A percentile compares a stretch with the other conserved stretches of the same genome.
These are phyloP conservation scores for Penicillium odoratum DNA, from an alignment of 495 filamentous ascomycete genomes.

Conservation along the genomic window DNA sequence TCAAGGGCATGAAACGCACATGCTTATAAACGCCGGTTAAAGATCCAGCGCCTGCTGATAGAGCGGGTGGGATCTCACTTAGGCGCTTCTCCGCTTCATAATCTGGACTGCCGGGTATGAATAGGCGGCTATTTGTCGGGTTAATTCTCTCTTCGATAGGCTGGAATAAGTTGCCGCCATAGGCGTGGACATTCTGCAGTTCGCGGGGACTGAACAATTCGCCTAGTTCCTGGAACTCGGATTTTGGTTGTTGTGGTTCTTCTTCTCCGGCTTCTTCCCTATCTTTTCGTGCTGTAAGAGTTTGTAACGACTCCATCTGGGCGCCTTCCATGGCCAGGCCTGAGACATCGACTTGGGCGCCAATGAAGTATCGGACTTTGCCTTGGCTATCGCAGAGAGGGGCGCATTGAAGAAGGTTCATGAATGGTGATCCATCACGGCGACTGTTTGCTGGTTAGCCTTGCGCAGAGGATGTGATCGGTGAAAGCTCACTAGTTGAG, in stretches of 20 bases:
- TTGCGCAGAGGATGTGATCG: not conserved
- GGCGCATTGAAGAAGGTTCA: conserved; percentile 64
- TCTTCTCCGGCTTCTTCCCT: not conserved
- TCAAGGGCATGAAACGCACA: conserved; percentile 23
- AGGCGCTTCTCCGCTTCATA: conserved; percentile 23
- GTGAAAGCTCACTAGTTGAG: conserved; percentile 61
- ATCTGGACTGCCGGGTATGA: conserved; percentile 11
- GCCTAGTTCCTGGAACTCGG: conserved; percentile 54
- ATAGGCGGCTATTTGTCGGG: conserved; percentile 7
- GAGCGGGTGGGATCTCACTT: conserved; percentile 16
- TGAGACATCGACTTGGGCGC: conserved; percentile 18
- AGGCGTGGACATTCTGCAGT: conserved; percentile 45
- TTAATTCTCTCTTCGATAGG: conserved; percentile 14
- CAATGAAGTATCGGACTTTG: conserved; percentile 18
- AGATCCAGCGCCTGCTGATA: conserved; percentile 17
- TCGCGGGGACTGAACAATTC: conserved; percentile 59
- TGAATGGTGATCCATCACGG: conserved; percentile 62
- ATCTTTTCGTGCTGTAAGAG: not conserved
- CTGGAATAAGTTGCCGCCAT: conserved; percentile 37
- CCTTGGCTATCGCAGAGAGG: conserved; percentile 43
- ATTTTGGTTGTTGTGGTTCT: conserved; percentile 10
- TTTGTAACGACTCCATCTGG: conserved; percentile 15
- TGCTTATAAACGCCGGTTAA: conserved; percentile 49
- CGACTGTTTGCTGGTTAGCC: conserved; percentile 37
- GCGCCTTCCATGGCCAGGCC: conserved; percentile 17